Percentiles rank a stretch among this genome's conserved stretches.
phyloP scores from a whole-genome alignment of 352 stramenopile genomes.

The Phytophthora multivora region DNA sequence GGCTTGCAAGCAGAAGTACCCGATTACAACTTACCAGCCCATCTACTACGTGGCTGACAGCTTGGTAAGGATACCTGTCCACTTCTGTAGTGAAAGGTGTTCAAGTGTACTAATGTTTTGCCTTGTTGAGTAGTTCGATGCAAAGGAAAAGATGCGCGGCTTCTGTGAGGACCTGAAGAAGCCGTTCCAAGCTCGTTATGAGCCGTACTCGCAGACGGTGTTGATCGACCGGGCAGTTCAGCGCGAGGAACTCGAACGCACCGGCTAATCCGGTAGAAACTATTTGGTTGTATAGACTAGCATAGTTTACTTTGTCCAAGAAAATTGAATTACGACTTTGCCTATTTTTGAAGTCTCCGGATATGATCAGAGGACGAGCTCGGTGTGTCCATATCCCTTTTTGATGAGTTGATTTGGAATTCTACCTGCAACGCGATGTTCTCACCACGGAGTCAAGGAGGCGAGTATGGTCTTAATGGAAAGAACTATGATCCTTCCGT shows the following conservation, averaged over 20 bases:
- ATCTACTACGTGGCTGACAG: slow-evolving; percentile 97
- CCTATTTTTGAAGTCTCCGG: slow-evolving; percentile 25
- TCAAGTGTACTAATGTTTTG: neutral
- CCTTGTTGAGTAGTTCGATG: slow-evolving; percentile 67
- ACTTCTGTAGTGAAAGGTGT: neutral
- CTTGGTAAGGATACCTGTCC: slow-evolving; percentile 56
- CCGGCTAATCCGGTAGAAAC: neutral
- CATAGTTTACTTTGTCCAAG: too few species aligned
- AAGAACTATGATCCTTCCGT: slow-evolving; percentile 55
- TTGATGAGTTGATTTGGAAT: slow-evolving; percentile 26
- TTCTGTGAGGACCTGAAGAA: slow-evolving; percentile 96
- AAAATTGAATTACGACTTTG: slow-evolving; percentile 8
- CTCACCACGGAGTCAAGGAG: slow-evolving; percentile 35
- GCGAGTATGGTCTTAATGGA: slow-evolving; percentile 24
- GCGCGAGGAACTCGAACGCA: slow-evolving; percentile 49
- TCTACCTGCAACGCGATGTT: slow-evolving; percentile 34
- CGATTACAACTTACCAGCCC: slow-evolving; percentile 98
- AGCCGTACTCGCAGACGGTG: slow-evolving; percentile 92
- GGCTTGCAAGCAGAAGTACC: slow-evolving; percentile 94
- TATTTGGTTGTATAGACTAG: neutral
- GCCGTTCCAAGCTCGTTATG: slow-evolving; percentile 95
- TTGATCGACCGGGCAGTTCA: slow-evolving; percentile 73
- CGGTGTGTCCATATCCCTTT: neutral
- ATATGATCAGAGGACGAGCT: slow-evolving; percentile 28
- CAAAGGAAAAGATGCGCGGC: slow-evolving; percentile 93